Conservation (phyloP, 2,329 filamentous ascomycete species). For the Aureobasidium sp. region DNA sequence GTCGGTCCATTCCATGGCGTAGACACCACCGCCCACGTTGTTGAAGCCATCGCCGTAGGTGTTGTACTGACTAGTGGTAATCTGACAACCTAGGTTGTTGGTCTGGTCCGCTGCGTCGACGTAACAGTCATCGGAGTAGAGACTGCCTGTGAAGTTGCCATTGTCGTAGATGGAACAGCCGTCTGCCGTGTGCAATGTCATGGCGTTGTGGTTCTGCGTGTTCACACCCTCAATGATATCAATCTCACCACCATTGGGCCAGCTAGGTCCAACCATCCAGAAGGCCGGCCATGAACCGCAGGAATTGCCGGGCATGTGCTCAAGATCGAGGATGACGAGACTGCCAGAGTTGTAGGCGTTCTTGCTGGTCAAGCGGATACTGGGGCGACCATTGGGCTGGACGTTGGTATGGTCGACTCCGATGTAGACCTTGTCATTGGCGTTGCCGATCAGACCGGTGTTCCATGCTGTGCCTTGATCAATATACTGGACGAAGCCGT, state of each 20-base stretch:
- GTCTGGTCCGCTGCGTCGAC: slow-evolving; percentile 36
- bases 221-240: slow-evolving; percentile 37
- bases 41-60: slow-evolving; percentile 33
- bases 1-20: slow-evolving; percentile 30
- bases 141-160: slow-evolving; percentile 67
- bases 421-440: slow-evolving; percentile 25
- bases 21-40: slow-evolving; percentile 40
- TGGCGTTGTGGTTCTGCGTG: slow-evolving; percentile 27
- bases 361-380: slow-evolving; percentile 64
- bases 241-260: slow-evolving; percentile 33
- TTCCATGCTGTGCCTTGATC: slow-evolving; percentile 25
- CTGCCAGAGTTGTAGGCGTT: slow-evolving; percentile 54
- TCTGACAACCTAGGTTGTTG: slow-evolving; percentile 29
- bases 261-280: slow-evolving; percentile 55
- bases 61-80: slow-evolving; percentile 43
- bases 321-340: slow-evolving; percentile 64
- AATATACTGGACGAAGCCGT: slow-evolving; percentile 30
- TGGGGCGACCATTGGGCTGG: slow-evolving; percentile 54
- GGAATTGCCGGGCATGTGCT: slow-evolving; percentile 63
- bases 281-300: slow-evolving; percentile 70
- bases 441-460: slow-evolving; percentile 22
- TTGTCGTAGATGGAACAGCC: slow-evolving; percentile 28
- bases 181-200: slow-evolving; percentile 31
- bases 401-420: slow-evolving; percentile 33
- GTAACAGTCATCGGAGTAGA: slow-evolving; percentile 32